These are phyloP conservation scores for Rhodotorula sp. DNA, from an alignment of 1,284 basidiomycete genomes.

Conservation along the genomic window DNA sequence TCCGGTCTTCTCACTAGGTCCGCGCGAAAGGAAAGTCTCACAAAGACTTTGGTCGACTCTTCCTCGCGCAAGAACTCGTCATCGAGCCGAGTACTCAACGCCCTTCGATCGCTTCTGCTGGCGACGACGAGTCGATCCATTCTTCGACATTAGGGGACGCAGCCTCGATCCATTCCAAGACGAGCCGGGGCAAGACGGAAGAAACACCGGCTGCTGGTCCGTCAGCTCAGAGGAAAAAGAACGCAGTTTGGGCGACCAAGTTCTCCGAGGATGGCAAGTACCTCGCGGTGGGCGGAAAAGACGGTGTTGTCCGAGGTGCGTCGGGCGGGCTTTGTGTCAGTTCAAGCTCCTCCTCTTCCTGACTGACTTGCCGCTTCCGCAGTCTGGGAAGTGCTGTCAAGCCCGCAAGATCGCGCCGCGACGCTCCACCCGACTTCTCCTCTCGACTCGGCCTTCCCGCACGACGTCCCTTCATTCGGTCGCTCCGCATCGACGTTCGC, in stretches of 20 bases:
- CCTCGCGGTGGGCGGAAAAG: constrained; percentile 49
- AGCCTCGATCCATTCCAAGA: constrained; percentile 6
- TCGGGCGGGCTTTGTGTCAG: background rate
- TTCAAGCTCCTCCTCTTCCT: background rate
- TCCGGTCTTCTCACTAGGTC: constrained; percentile 7
- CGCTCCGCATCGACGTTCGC: background rate
- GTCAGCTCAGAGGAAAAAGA: constrained; percentile 31
- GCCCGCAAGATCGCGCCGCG: constrained; percentile 22
- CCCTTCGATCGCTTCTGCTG: background rate
- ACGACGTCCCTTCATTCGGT: constrained; percentile 2
- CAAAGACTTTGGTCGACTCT: constrained; percentile 45
- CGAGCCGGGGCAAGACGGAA: background rate
- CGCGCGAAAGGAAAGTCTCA: constrained; percentile 33
- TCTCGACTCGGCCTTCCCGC: background rate
- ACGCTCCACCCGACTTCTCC: background rate
- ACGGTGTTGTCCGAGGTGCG: constrained; percentile 46
- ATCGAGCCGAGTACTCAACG: constrained; percentile 10
- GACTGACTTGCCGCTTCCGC: background rate
- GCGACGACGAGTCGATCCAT: constrained; percentile 4
- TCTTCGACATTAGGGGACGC: background rate
- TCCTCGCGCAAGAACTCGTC: constrained; percentile 48
- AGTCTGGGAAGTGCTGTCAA: constrained; percentile 43
- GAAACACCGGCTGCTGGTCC: background rate
- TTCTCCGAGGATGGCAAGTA: constrained; percentile 49
- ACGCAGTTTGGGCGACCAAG: constrained; percentile 48